Evolutionary conservation across 495 filamentous ascomycete species (phyloP), one percentile per base, ranked within the genome.

Genomic region (Tuber magnatum): DNA sequence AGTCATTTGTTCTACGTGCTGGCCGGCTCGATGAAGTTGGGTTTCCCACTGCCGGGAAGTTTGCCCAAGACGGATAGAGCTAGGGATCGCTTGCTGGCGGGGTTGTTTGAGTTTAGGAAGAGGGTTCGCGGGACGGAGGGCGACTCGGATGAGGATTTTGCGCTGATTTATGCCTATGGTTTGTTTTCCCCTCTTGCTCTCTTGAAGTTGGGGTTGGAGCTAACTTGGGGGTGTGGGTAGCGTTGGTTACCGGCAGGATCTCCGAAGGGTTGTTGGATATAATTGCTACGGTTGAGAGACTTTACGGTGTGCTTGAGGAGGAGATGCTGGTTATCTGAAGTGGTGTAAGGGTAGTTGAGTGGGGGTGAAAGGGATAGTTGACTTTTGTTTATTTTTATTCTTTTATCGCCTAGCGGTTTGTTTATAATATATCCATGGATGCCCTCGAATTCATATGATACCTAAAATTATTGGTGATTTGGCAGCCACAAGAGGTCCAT

Each of bases 1-100:
- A 94, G 93, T 82, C 95, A 99, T 86, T 87, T 99, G 61, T 91
- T 98, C 75, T 92, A 95, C 77, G 94, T 97, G 2, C 88, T 99
- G 77, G 95, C 94, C 1, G 94, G 92, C 1, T 95, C 92, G 2
- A 89, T 98, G 83, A 95, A 95, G 85, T 87, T 98, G 1, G 94
- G 96, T 81, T 97, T 97, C 77, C 94, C 95, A 0, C 85, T 99
- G 56, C 96, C 91, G 39, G 93, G 96, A 79, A 91, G 91, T 38
- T 84, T 98, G 20, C 95, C 95, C 7, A 94, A 89, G 76, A 91
- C 94, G 39, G 88, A 91, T 38, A 89, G 93, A 82, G 89, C 90
- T 38, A 85, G 95, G 42, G 94, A 98, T 81, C 86, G 93, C 73
- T 83, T 98, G 65, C 86, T 99, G n/a, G 92, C 93, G 18, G 94